Evolutionary conservation across 768 basidiomycete genomes (phyloP).

Genomic region (Epithele typhae): DNA sequence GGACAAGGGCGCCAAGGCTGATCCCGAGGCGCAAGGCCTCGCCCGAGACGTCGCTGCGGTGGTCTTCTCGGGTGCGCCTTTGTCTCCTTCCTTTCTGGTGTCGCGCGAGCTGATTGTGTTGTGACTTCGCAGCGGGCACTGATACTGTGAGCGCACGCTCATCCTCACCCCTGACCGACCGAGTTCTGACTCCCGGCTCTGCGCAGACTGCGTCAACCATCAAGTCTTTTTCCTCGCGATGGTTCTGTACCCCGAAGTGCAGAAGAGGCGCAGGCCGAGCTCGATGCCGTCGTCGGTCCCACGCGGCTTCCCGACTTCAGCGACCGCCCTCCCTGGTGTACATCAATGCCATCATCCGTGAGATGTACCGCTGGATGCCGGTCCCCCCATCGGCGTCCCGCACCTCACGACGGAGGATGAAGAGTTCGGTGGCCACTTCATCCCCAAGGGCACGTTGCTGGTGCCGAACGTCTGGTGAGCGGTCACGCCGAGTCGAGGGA

Average conservation of each 20-base stretch:
- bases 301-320: conserved; percentile 24
- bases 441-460: background rate
- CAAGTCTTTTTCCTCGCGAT: conserved; percentile 20
- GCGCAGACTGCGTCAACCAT: conserved; percentile 10
- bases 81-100: too few species aligned
- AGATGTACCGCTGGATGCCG: conserved; percentile 16
- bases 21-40: background rate
- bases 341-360: conserved; percentile 30
- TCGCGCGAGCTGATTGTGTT: background rate
- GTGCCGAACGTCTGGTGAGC: conserved; percentile 15
- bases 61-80: too few species aligned
- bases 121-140: conserved; percentile 1
- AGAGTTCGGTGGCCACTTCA: conserved; percentile 1
- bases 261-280: conserved; percentile 31
- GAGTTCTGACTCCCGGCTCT: background rate
- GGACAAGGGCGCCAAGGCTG: background rate
- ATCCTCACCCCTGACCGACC: background rate
- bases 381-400: conserved; percentile 6
- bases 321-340: conserved; percentile 23
- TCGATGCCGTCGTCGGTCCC: conserved; percentile 33
- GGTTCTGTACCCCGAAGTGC: conserved; percentile 25
- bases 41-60: background rate
- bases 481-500: background rate
- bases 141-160: background rate
- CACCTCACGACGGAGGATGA: conserved; percentile 6